Conservation (phyloP, 805 yeast species). For the Clavispora fructus region DNA sequence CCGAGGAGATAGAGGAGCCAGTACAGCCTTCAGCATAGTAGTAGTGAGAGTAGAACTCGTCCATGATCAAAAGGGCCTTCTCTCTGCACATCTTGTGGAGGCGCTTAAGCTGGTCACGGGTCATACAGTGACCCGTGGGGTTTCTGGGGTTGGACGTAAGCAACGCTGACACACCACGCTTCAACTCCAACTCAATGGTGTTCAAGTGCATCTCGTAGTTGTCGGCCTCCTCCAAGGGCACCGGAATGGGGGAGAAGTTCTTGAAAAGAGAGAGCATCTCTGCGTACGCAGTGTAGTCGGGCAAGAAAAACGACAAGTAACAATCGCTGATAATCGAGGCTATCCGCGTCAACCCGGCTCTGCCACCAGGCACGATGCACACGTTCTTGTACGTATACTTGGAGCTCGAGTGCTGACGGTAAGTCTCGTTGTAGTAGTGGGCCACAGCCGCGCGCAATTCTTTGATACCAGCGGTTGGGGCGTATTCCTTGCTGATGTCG, state of each 20-base stretch:
- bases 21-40: slow-evolving; percentile 50
- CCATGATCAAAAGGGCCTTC: slow-evolving; percentile 55
- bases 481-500: slow-evolving; percentile 49
- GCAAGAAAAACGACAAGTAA: slow-evolving; percentile 54
- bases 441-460: slow-evolving; percentile 56
- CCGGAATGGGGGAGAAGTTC: slow-evolving; percentile 60
- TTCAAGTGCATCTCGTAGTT: slow-evolving; percentile 52
- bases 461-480: slow-evolving; percentile 55
- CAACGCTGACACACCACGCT: slow-evolving; percentile 54
- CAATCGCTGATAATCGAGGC: slow-evolving; percentile 58
- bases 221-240: slow-evolving; percentile 53
- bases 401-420: slow-evolving; percentile 44
- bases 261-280: slow-evolving; percentile 60
- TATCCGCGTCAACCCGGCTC: slow-evolving; percentile 58
- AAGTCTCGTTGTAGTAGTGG: slow-evolving; percentile 48
- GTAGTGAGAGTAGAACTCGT: slow-evolving; percentile 57
- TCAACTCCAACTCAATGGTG: slow-evolving; percentile 46
- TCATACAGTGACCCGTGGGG: slow-evolving; percentile 55
- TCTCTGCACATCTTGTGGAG: slow-evolving; percentile 51
- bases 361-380: slow-evolving; percentile 60
- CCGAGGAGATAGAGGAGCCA: slow-evolving; percentile 48
- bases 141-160: slow-evolving; percentile 59
- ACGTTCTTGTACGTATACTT: slow-evolving; percentile 57
- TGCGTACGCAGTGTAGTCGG: slow-evolving; percentile 62
- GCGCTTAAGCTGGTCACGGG: slow-evolving; percentile 40